Evolutionary conservation across 352 stramenopile genomes (phyloP).

Genomic region (Phytophthora podocarpi): DNA sequence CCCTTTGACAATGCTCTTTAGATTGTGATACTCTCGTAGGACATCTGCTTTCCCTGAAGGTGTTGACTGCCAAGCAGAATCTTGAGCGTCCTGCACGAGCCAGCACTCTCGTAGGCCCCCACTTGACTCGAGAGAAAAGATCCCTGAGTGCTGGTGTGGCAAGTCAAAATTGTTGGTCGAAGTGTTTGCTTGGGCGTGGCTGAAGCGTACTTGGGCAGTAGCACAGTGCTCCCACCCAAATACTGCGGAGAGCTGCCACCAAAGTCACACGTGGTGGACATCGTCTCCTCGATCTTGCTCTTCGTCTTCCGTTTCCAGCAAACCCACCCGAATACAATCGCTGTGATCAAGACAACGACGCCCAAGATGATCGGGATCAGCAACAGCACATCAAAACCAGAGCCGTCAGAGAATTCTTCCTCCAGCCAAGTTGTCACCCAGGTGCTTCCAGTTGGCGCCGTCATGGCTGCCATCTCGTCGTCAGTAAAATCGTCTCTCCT

Average conservation of each 20-base stretch:
- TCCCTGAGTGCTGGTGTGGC: neutral
- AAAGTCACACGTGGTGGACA: no score
- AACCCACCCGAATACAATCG: neutral
- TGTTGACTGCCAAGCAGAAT: constrained; percentile 6
- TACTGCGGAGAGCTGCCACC: no score
- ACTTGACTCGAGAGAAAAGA: neutral
- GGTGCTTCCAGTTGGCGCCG: constrained; percentile 14
- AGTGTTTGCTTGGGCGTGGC: no score
- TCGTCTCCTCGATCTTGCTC: no score
- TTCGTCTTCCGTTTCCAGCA: neutral
- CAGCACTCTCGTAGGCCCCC: neutral
- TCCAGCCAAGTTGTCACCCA: constrained; percentile 30
- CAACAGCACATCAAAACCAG: neutral
- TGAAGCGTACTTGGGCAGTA: no score
- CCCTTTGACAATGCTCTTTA: constrained; percentile 23
- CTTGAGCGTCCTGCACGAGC: constrained; percentile 12
- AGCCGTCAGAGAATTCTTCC: constrained; percentile 15
- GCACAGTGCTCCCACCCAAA: no score
- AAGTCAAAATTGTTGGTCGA: neutral
- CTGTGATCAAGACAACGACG: neutral
- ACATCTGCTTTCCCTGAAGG: constrained; percentile 14
- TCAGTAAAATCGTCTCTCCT: constrained; percentile 24
- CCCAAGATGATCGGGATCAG: constrained; percentile 2
- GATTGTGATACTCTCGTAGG: constrained; percentile 7
- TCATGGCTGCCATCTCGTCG: constrained; percentile 18